These are phyloP conservation scores for Lachnellula arida DNA, from an alignment of 2,329 filamentous ascomycete genomes.

Conservation along the genomic window DNA sequence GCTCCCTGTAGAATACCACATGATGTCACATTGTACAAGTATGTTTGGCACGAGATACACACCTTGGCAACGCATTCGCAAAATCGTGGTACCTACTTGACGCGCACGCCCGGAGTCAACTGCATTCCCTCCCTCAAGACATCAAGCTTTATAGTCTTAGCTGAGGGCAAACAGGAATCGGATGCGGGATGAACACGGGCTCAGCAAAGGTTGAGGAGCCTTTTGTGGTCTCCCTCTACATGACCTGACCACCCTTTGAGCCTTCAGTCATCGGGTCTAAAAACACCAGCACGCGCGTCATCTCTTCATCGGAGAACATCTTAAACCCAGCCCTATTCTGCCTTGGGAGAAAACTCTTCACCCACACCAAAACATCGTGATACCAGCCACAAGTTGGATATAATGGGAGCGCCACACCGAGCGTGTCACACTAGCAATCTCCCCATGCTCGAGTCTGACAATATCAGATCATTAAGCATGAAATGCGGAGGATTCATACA, in stretches of 20 bases:
- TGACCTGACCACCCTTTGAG: background rate
- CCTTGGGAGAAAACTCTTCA: background rate
- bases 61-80: too few species aligned
- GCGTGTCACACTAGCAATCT: background rate
- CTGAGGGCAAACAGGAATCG: too few species aligned
- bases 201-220: too few species aligned
- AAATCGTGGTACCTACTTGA: too few species aligned
- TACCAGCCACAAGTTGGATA: background rate
- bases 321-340: background rate
- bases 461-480: conserved; percentile 1
- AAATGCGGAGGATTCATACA: background rate
- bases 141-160: too few species aligned
- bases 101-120: too few species aligned
- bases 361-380: background rate
- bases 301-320: background rate
- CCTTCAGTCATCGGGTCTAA: background rate
- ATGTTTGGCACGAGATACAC: too few species aligned
- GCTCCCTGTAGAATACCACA: too few species aligned
- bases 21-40: too few species aligned
- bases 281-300: background rate
- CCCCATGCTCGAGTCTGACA: background rate
- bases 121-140: too few species aligned
- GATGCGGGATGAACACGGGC: too few species aligned
- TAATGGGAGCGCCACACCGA: background rate
- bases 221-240: too few species aligned